Conservation (phyloP, 352 stramenopile genomes). For the Hyaloperonospora brassicae region DNA sequence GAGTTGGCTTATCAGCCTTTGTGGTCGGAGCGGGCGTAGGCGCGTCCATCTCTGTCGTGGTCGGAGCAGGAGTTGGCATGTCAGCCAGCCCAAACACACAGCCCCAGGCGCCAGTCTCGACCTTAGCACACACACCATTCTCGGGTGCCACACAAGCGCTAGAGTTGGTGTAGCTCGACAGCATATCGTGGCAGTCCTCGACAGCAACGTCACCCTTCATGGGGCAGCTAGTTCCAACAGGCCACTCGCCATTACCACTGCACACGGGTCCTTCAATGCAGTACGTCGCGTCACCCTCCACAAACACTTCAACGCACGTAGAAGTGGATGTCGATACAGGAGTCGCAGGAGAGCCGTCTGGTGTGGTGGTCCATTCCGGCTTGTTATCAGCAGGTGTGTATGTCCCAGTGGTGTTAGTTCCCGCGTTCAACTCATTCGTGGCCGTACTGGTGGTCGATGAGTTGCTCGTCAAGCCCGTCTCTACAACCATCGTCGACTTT, state of each 20-base stretch:
- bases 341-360: conserved; percentile 15
- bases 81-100: conserved; percentile 35
- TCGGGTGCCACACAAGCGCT: conserved; percentile 43
- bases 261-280: conserved; percentile 60
- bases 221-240: conserved; percentile 41
- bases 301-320: conserved; percentile 49
- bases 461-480: no score
- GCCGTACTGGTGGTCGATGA: no score
- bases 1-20: no score
- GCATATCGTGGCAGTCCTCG: conserved; percentile 44
- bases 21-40: conserved; percentile 19
- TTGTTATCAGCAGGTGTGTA: no score
- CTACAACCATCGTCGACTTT: no score
- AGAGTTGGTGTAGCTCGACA: conserved; percentile 45
- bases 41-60: conserved; percentile 12
- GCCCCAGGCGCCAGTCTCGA: conserved; percentile 64
- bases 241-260: conserved; percentile 35
- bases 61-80: conserved; percentile 20
- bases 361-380: conserved; percentile 17
- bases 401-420: no score
- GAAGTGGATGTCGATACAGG: no score
- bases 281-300: conserved; percentile 67
- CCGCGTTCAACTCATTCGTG: no score
- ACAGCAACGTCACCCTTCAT: conserved; percentile 49
- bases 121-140: conserved; percentile 49